Conservation (phyloP, 805 yeast species). For the Lachancea mirantina region DNA sequence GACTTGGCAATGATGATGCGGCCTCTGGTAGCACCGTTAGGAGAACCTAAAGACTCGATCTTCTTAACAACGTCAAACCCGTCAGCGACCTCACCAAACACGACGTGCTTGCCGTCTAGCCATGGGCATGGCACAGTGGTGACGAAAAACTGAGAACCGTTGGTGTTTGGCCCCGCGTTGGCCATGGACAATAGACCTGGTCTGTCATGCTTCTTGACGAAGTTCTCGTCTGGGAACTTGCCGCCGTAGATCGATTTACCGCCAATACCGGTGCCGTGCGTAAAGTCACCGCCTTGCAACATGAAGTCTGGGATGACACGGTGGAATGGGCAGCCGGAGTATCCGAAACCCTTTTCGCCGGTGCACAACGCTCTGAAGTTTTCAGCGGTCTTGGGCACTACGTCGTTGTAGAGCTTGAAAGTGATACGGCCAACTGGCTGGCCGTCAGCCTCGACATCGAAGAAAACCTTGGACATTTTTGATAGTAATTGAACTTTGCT, state of each 20-base stretch:
- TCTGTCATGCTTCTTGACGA: constrained; percentile 62
- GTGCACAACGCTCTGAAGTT: constrained; percentile 93
- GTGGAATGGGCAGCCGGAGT: constrained; percentile 88
- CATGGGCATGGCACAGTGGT: constrained; percentile 83
- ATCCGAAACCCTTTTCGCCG: constrained; percentile 95
- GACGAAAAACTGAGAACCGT: constrained; percentile 95
- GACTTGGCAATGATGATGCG: constrained; percentile 55
- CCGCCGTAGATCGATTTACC: constrained; percentile 87
- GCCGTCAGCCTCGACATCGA: constrained; percentile 76
- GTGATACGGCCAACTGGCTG: constrained; percentile 72
- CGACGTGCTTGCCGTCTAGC: constrained; percentile 93
- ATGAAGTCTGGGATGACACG: constrained; percentile 95
- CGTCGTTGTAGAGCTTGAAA: constrained; percentile 84
- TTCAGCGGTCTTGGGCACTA: constrained; percentile 92
- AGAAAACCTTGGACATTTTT: constrained; percentile 63
- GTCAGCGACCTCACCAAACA: constrained; percentile 84
- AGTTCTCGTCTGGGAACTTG: constrained; percentile 71
- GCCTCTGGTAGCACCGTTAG: constrained; percentile 63
- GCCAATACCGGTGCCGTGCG: constrained; percentile 93
- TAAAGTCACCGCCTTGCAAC: constrained; percentile 97
- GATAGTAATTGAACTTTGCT: no score
- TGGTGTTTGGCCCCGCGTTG: constrained; percentile 96
- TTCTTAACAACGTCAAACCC: constrained; percentile 82
- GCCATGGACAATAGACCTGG: constrained; percentile 92
- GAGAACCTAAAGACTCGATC: constrained; percentile 72